phyloP scores from a whole-genome alignment of 2,329 filamentous ascomycete species.

The Talaromyces marneffei region DNA sequence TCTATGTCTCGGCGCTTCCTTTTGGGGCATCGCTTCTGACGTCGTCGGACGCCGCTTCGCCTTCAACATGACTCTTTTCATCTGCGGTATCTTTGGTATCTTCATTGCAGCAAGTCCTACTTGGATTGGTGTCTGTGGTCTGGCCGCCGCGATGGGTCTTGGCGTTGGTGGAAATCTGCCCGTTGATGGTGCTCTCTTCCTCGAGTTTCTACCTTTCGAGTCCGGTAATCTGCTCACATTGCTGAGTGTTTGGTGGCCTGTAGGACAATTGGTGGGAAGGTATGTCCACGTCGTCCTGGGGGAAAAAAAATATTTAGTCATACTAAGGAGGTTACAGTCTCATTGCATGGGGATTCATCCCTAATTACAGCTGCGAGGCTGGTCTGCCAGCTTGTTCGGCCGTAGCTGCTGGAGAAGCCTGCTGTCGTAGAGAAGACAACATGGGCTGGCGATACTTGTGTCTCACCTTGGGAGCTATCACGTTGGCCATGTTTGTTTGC shows the following conservation, averaged over 20 bases:
- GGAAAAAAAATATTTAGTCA: neutral
- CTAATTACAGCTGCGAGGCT: conserved; percentile 53
- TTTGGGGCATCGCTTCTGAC: conserved; percentile 77
- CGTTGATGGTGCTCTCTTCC: conserved; percentile 72
- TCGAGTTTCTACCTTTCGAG: conserved; percentile 74
- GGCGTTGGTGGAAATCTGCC: conserved; percentile 72
- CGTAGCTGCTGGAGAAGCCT: conserved; percentile 24
- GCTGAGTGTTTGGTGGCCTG: conserved; percentile 80
- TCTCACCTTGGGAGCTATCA: conserved; percentile 63
- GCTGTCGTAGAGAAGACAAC: conserved; percentile 51
- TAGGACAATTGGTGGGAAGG: conserved; percentile 67
- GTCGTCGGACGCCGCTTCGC: conserved; percentile 71
- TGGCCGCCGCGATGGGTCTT: conserved; percentile 59
- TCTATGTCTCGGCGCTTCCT: conserved; percentile 68
- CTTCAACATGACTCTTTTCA: conserved; percentile 73
- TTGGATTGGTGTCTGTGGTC: conserved; percentile 59
- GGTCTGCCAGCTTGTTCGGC: conserved; percentile 28
- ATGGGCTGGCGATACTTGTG: conserved; percentile 72
- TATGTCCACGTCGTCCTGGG: conserved; percentile 14
- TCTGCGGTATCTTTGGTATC: conserved; percentile 69
- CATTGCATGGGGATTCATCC: conserved; percentile 71
- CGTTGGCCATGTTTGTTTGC: conserved; percentile 68
- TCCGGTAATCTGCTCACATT: conserved; percentile 70
- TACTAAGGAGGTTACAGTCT: conserved; percentile 18
- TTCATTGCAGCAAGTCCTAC: conserved; percentile 60